phyloP scores from a whole-genome alignment of 805 yeast species.

The Sugiyamaella smithiae region DNA sequence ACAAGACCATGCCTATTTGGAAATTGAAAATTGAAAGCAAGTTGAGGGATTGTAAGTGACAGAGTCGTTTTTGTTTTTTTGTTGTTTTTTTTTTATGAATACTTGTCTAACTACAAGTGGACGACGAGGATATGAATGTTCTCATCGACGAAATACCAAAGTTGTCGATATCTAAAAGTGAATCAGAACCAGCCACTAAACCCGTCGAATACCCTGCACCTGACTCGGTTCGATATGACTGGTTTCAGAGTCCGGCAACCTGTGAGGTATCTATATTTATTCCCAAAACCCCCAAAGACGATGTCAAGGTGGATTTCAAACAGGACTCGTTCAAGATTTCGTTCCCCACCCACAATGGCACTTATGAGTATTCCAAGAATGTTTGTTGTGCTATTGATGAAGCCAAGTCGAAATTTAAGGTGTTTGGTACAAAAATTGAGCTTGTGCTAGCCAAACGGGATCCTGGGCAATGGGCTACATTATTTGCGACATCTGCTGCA shows the following conservation, averaged over 20 bases:
- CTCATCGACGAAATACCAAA: slow-evolving; percentile 6
- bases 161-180: background rate
- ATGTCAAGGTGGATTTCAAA: slow-evolving; percentile 41
- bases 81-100: background rate
- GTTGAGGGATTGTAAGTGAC: slow-evolving; percentile 9
- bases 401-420: slow-evolving; percentile 42
- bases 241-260: slow-evolving; percentile 62
- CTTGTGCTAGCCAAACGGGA: slow-evolving; percentile 51
- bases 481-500: slow-evolving; percentile 37
- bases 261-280: slow-evolving; percentile 72
- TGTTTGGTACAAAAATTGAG: slow-evolving; percentile 76
- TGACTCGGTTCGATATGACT: slow-evolving; percentile 50
- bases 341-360: slow-evolving; percentile 29
- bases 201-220: slow-evolving; percentile 14
- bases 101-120: background rate
- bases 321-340: slow-evolving; percentile 12
- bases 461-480: slow-evolving; percentile 18
- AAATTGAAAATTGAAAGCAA: slow-evolving; percentile 19
- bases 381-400: slow-evolving; percentile 52
- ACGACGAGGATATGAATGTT: slow-evolving; percentile 8
- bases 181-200: background rate
- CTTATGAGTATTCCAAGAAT: slow-evolving; percentile 45
- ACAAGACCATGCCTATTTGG: slow-evolving; percentile 23
- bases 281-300: slow-evolving; percentile 56
- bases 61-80: background rate